A percentile compares a stretch with the other conserved stretches of the same genome.
These are phyloP conservation scores for Bryoglossum gracile DNA, from an alignment of 495 filamentous ascomycete species.

Conservation along the genomic window DNA sequence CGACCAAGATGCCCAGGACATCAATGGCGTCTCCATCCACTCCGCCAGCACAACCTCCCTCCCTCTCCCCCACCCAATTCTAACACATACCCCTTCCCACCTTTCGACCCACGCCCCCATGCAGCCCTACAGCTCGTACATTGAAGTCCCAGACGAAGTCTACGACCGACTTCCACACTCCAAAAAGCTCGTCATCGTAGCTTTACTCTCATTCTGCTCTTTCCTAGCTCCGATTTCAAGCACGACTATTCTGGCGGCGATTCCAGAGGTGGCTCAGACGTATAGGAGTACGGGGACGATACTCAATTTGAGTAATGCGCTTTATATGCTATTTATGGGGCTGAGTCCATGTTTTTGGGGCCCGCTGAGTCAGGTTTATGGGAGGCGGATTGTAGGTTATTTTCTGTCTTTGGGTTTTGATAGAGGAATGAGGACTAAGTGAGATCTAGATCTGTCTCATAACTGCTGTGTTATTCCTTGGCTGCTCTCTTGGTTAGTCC, in stretches of 20 bases:
- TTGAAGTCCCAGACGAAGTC: slow-evolving; percentile 38
- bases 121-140: slow-evolving; percentile 33
- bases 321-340: slow-evolving; percentile 67
- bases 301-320: slow-evolving; percentile 61
- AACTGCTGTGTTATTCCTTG: slow-evolving; percentile 52
- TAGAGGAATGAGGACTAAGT: too few relatives aligned
- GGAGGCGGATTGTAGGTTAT: slow-evolving; percentile 44
- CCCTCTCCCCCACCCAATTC: background rate
- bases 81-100: slow-evolving; percentile 13
- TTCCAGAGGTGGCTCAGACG: slow-evolving; percentile 58
- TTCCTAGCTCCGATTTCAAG: slow-evolving; percentile 63
- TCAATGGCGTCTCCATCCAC: slow-evolving; percentile 13
- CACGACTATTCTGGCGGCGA: slow-evolving; percentile 61
- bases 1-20: slow-evolving; percentile 7
- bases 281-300: slow-evolving; percentile 56
- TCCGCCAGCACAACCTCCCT: slow-evolving; percentile 2
- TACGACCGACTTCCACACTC: slow-evolving; percentile 47
- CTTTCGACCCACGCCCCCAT: slow-evolving; percentile 23
- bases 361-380: slow-evolving; percentile 60
- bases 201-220: slow-evolving; percentile 56
- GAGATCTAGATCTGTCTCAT: slow-evolving; percentile 48
- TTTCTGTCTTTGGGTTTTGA: background rate
- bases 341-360: slow-evolving; percentile 60
- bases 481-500: slow-evolving; percentile 58
- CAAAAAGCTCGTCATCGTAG: slow-evolving; percentile 54